Base-by-base conservation (phyloP, 2,329 filamentous ascomycete species). In the Alternaria gaisen region DNA sequence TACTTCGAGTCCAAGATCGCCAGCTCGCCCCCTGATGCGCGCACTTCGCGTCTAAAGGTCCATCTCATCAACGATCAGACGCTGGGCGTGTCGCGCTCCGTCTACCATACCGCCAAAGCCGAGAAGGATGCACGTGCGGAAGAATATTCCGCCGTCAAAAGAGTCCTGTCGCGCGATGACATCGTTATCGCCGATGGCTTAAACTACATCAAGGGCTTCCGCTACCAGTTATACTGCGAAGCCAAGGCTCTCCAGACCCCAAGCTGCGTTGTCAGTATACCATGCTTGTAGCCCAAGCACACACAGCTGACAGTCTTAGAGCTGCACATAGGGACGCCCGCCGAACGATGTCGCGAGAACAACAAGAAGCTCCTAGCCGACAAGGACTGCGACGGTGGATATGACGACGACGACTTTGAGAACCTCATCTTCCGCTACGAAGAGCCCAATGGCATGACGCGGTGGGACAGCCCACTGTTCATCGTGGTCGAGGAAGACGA, bases 141-240 rank as follows among this genome's bases (percentile, higher is more conserved):
- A 42, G 83, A 92, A 56, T 92, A 91, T 76, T 92, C 86, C 61
- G 91, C 92, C 61, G 90, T 94, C 46, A 94, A 94, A 83, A 85
- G 92, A 43, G 85, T 89, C 50, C 83, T 96, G 30, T 88, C 86
- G 61, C 86, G 88, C 58, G 87, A 88, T 71, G 90, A 92, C 72
- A 88, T 96, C 59, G 91, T 95, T 53, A 87, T 96, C 47, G 86
- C 93, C 16, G 92, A 96, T 75, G 88, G 89, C 1, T 81, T 92
- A 61, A 95, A 95, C 79, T 96, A 95, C 80, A 96, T 96, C 81
- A 95, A 95, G 78, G 92, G 92, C 38, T 95, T 91, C 87, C 85
- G 92, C 50, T 96, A 96, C 77, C 92, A 96, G 82, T 83, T 96
- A 22, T 90, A 90, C 77, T 94, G 92, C 81, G 92, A 95, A 80